These are phyloP conservation scores for Rhamnella rubrinervis DNA, from an alignment of 331 rosid genomes.

Conservation along the genomic window DNA sequence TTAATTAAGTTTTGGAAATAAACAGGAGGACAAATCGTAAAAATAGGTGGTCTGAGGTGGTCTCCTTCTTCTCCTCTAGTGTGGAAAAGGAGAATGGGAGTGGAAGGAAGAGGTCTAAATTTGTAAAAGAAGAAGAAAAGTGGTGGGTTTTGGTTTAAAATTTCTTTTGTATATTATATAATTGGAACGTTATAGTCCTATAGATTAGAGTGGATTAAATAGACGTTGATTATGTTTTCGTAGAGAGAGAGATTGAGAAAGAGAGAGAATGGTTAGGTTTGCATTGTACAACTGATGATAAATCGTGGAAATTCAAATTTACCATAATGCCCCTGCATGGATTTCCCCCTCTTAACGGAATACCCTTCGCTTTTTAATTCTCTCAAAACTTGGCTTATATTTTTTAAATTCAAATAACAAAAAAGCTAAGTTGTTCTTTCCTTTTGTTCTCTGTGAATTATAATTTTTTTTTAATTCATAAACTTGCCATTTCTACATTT, in stretches of 20 bases:
- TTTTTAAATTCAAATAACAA: too few relatives aligned
- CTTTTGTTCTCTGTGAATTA: neutral
- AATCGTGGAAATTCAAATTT: neutral
- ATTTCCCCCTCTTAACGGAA: neutral
- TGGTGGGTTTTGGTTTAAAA: neutral
- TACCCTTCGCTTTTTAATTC: neutral
- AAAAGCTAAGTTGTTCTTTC: neutral
- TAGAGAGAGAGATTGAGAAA: neutral
- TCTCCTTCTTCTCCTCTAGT: slow-evolving; percentile 2
- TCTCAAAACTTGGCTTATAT: too few relatives aligned
- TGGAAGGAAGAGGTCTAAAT: slow-evolving; percentile 5
- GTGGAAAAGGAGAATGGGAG: neutral
- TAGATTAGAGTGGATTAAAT: neutral
- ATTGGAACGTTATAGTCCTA: slow-evolving; percentile 8
- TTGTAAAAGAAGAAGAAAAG: neutral
- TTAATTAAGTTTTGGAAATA: slow-evolving; percentile 12
- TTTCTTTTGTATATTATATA: neutral
- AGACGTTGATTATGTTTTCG: slow-evolving; percentile 3
- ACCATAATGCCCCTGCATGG: slow-evolving; percentile 8
- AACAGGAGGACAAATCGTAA: slow-evolving; percentile 18
- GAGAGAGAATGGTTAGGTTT: neutral
- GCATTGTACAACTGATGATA: neutral
- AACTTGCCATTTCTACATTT: too few relatives aligned
- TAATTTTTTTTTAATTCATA: neutral
- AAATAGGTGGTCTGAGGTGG: slow-evolving; percentile 35